Base-by-base conservation (phyloP, 305 asterid species). In the Fraxinus nigra region DNA sequence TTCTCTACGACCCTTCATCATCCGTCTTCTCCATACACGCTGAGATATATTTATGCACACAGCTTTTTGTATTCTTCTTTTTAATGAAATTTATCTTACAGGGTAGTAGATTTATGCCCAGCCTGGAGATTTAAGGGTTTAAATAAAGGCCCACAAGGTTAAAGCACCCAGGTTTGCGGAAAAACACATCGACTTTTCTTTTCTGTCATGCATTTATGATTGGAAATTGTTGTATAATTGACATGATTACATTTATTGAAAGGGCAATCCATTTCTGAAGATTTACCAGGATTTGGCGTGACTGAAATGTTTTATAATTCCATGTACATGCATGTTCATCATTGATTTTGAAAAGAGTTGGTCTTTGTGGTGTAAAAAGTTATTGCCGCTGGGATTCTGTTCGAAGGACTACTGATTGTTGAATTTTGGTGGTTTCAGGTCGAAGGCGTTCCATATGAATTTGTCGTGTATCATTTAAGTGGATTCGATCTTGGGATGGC, bases 1-100 rank as follows among this genome's bases (percentile, higher is more conserved):
- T 81, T 86, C 72, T 77, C 24, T 83, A 76, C 69, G 63, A 37
- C 75, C 46, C 78, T 70, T 82, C 72, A 65, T 82, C 82, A 37
- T 46, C 54, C 35, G 83, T 75, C 83, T 56, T 30, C 35, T 18
- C 56, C 18, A 61, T 22, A 22, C 5, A 61, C 72, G 13, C 30
- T 8, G 32, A 22, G 72, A 61, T 24, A 20, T 20, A 61, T 22
- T 22, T 61, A 61, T 61, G 72, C 33, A 61, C 16, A 61, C 28
- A 61, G 72, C 30, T 11, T 16, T 77, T 22, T 37, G 75, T 56
- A 37, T 79, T 77, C 28, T 20, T 30, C 79, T 80, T 26, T 59
- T 74, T 67, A 82, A 77, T 84, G 84, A 78, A 83, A 80, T 75
- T 87, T 84, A 35, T 69, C 78, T 72, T 69, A 37, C 56, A 80